phyloP scores from a whole-genome alignment of 176 grass and related monocot species.

The Cocos nucifera region DNA sequence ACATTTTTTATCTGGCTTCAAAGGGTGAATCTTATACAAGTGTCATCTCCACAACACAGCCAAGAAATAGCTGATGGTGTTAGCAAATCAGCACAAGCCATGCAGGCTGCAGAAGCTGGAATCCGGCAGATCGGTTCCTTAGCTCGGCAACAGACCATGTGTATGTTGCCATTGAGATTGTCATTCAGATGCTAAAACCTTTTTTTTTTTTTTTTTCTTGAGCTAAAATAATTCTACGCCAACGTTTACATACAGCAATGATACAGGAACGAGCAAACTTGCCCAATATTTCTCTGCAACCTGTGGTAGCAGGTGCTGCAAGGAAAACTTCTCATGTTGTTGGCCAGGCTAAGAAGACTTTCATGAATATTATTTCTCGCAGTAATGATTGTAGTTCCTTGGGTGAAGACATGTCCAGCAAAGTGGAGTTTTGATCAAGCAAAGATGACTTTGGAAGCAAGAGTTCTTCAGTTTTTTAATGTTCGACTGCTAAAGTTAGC shows the following conservation, averaged over 20 bases:
- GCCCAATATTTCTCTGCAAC: conserved; percentile 30
- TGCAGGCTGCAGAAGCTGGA: conserved; percentile 47
- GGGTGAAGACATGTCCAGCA: conserved; percentile 3
- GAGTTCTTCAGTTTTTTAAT: too few relatives aligned
- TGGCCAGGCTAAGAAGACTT: conserved; percentile 22
- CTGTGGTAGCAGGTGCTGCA: conserved; percentile 33
- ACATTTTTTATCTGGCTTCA: too few relatives aligned
- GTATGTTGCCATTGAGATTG: conserved; percentile 25
- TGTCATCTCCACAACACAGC: conserved; percentile 23
- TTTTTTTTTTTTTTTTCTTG: too few relatives aligned
- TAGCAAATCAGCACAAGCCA: conserved; percentile 61
- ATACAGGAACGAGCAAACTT: conserved; percentile 53
- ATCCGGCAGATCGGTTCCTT: conserved; percentile 55
- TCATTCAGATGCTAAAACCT: too few relatives aligned
- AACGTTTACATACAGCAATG: conserved; percentile 32
- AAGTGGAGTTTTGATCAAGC: conserved; percentile 6
- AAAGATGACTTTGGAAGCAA: too few relatives aligned
- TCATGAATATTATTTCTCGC: conserved; percentile 28
- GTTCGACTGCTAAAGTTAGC: too few relatives aligned
- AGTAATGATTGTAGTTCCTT: neutral
- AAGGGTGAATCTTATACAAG: neutral
- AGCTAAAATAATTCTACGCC: neutral
- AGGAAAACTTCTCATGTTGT: conserved; percentile 38
- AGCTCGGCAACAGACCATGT: conserved; percentile 40
- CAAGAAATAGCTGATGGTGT: conserved; percentile 57